Evolutionary conservation across 1,284 basidiomycete genomes (phyloP), one percentile per base, ranked within the genome.

Genomic region (Cryptococcus sp.): DNA sequence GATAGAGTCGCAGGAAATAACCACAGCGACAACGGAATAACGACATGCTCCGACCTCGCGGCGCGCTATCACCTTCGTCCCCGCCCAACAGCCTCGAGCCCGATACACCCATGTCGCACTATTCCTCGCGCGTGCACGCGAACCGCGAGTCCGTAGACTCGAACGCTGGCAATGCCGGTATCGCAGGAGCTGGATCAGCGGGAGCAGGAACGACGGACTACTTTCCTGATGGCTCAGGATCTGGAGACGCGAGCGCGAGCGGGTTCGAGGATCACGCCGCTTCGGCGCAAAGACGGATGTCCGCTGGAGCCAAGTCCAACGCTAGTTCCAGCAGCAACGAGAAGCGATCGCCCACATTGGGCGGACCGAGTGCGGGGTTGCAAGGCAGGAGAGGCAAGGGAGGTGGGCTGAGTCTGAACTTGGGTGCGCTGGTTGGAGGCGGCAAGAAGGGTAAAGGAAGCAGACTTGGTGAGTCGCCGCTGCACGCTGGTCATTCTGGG

Each of bases 41-140:
- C 30, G 30, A 35, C 8, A 45, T 45, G 42, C 42, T 45, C 42
- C 42, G 42, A n/a, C 42, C 42, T 7, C 42, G 42, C 3, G 42
- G n/a, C n/a, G 22, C 42, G 6, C 42, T 22, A 8, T 22, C 42
- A 15, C n/a, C 42, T 22, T 45, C 42, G 16, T 22, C 42, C 8
- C 42, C 42, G 13, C n/a, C 8, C 8, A 8, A 45, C n/a, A 8
- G 22, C 42, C 22, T 45, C 8, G 61, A 62, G 45, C 61, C 61
- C 35, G 61, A 62, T 39, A 62, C 61, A 1, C 61, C 61, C 45
- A 54, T 59, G 47, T 59, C 61, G 7, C 61, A 62, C 51, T 62
- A 62, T 45, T 23, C 57, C 27, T 56, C 54, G 35, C 50, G 61
- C 23, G 51, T 60, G 11, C 50, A 60, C 27, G 39, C 54, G 20